Percentiles rank a stretch among this genome's conserved stretches.
These are phyloP conservation scores for Zygosaccharomyces lentus DNA, from an alignment of 805 yeast species.

Conservation along the genomic window DNA sequence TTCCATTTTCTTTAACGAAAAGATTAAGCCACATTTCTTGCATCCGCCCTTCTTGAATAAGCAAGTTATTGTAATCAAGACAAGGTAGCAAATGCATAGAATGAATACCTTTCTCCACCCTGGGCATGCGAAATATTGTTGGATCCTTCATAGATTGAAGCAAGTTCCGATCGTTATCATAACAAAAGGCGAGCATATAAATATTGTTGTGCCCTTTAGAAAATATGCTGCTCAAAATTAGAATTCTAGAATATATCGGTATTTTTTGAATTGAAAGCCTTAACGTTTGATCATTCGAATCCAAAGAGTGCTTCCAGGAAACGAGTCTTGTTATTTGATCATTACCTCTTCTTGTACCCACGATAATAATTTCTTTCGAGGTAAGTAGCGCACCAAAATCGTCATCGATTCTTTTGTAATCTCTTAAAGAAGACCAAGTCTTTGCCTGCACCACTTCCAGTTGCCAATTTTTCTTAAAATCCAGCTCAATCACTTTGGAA, in stretches of 20 bases:
- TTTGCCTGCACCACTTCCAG: conserved; percentile 44
- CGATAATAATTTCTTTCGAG: conserved; percentile 58
- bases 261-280: conserved; percentile 35
- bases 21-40: conserved; percentile 5
- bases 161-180: conserved; percentile 6
- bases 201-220: conserved; percentile 21
- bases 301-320: conserved; percentile 70
- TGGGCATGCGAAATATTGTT: conserved; percentile 16
- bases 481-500: conserved; percentile 38
- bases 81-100: conserved; percentile 4
- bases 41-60: neutral
- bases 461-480: conserved; percentile 31
- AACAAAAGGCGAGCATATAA: conserved; percentile 21
- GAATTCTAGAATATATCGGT: conserved; percentile 7
- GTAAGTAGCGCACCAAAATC: conserved; percentile 53
- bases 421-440: conserved; percentile 51
- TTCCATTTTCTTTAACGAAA: conserved; percentile 6
- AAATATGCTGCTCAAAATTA: conserved; percentile 16
- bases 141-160: conserved; percentile 20
- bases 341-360: conserved; percentile 32
- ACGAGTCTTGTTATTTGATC: conserved; percentile 44
- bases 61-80: neutral
- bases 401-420: conserved; percentile 36
- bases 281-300: conserved; percentile 51
- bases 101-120: conserved; percentile 12